Base-by-base conservation (phyloP, 495 filamentous ascomycete genomes). In the Chaetomium tenue region DNA sequence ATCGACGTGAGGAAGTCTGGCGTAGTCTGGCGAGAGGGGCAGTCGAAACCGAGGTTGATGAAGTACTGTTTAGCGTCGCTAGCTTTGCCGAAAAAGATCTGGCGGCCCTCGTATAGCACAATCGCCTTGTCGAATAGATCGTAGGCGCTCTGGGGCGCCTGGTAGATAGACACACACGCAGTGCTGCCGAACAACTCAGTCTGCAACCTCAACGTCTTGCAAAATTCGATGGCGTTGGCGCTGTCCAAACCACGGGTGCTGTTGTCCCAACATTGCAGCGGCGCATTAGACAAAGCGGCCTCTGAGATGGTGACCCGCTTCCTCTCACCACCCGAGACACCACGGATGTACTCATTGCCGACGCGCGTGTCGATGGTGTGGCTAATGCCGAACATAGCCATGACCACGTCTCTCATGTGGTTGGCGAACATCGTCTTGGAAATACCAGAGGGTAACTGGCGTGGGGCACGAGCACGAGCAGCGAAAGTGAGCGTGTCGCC, bases 291-390 rank as follows among this genome's bases (percentile, higher is more conserved):
- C 25, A 92, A 76, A 8, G 83, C 82, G 25, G 81, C 82, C 67
- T 94, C 91, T 4, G 89, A 87, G 67, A 94, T 93, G 75, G 86
- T 90, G 54, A 92, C 89, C 65, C 91, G 86, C 77, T 93, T 93
- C 12, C 91, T 74, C 74, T 96, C 91, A 63, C 91, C 91, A 60
- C 91, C 91, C 33, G 84, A 88, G 0, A 94, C 88, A 63, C 91
- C 91, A 46, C 89, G 85, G 53, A 92, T 82, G 60, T 88, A 90
- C 61, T 91, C 89, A 72, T 93, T 91, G 33, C 91, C 91, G 23
- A 94, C 87, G 28, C 80, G 81, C 3, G 91, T 93, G 75, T 93
- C 86, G 62, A 86, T 80, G 0, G 90, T 92, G 68, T 93, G 89
- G 15, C 83, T 81, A 50, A 94, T 83, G 53, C 89, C 88, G 66